phyloP scores from a whole-genome alignment of 257 asterid species.

The Lycium barbarum region DNA sequence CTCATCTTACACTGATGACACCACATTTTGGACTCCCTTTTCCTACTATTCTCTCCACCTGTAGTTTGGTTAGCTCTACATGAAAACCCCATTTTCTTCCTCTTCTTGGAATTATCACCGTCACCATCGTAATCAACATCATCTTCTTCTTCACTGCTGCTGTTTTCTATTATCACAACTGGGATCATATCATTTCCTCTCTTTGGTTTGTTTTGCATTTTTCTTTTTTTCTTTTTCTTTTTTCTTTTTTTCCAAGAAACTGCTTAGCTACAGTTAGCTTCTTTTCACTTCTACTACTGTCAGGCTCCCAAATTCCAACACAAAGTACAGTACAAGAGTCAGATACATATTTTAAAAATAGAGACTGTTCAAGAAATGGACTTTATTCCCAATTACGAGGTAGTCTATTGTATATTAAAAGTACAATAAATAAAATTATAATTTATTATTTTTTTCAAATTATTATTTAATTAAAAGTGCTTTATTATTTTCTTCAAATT shows the following conservation, averaged over 20 bases:
- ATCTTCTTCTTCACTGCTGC: conserved; percentile 13
- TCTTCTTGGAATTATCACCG: background rate
- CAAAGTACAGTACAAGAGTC: background rate
- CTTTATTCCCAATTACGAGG: too few relatives aligned
- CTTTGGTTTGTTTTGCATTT: too few relatives aligned
- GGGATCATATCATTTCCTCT: background rate
- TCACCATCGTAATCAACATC: background rate
- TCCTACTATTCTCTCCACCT: background rate
- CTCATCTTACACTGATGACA: conserved; percentile 62
- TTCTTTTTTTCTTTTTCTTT: background rate
- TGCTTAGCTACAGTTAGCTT: background rate
- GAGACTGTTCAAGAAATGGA: background rate
- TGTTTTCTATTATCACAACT: background rate
- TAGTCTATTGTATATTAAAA: too few relatives aligned
- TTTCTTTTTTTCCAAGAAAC: background rate
- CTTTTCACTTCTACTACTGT: background rate
- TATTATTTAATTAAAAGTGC: too few relatives aligned
- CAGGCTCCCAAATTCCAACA: background rate
- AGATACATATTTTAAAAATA: too few relatives aligned
- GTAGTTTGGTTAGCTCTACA: background rate
- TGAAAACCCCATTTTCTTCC: background rate
- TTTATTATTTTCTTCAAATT: too few relatives aligned
- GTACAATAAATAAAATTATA: too few relatives aligned
- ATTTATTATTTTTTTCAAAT: too few relatives aligned
- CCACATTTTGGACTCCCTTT: conserved; percentile 50